phyloP scores from a whole-genome alignment of 2,329 filamentous ascomycete genomes.

The Calonectria naviculata region DNA sequence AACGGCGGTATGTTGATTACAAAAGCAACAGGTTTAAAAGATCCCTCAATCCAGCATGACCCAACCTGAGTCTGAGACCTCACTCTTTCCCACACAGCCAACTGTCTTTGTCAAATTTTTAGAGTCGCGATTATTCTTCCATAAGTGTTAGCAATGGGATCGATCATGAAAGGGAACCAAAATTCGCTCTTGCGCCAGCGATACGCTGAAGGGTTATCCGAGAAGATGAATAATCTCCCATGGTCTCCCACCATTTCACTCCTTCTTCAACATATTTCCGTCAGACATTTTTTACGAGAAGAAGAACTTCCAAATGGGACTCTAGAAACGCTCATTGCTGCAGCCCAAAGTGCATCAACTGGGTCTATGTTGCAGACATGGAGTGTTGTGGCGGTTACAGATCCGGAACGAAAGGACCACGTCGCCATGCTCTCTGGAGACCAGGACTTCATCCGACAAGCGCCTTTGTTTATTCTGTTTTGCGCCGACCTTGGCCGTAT shows the following conservation, averaged over 20 bases:
- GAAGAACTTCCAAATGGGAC: neutral
- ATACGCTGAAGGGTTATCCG: neutral
- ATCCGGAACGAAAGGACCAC: neutral
- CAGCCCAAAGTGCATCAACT: neutral
- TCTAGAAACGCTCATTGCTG: neutral
- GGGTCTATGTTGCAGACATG: neutral
- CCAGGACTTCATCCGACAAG: neutral
- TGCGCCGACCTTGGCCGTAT: neutral
- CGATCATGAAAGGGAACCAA: neutral
- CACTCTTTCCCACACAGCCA: neutral
- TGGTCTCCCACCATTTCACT: neutral
- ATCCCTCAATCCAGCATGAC: neutral
- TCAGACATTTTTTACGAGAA: neutral
- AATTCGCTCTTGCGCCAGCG: neutral
- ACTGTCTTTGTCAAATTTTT: neutral
- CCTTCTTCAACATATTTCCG: neutral
- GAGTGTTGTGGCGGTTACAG: neutral
- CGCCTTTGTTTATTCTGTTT: neutral
- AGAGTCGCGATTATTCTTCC: neutral
- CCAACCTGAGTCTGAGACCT: too few relatives aligned
- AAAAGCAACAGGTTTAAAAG: neutral
- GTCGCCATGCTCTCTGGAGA: neutral
- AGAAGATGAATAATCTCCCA: neutral
- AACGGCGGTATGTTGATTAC: neutral
- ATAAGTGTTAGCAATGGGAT: neutral